phyloP scores from a whole-genome alignment of 176 grass and related monocot genomes.

The Phoenix roebelenii region DNA sequence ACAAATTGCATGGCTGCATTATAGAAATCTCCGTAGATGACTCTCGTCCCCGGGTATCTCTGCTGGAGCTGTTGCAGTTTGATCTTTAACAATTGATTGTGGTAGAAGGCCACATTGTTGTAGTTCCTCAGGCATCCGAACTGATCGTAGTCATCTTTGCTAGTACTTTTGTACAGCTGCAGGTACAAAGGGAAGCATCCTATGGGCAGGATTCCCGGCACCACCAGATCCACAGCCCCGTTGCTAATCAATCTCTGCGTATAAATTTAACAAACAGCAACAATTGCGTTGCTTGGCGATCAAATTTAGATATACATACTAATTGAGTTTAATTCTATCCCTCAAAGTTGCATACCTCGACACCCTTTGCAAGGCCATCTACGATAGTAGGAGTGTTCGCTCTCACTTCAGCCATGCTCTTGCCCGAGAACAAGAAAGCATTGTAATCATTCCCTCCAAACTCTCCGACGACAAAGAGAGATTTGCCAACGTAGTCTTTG shows the following conservation, averaged over 20 bases:
- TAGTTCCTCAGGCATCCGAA: constrained; percentile 71
- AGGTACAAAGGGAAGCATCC: constrained; percentile 68
- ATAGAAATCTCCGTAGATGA: constrained; percentile 86
- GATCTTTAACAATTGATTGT: constrained; percentile 53
- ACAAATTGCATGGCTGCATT: constrained; percentile 44
- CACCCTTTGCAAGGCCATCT: constrained; percentile 25
- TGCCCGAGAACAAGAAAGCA: constrained; percentile 49
- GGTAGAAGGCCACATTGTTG: constrained; percentile 44
- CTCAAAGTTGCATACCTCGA: constrained; percentile 26
- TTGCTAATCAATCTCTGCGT: constrained; percentile 33
- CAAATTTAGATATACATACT: too few relatives aligned
- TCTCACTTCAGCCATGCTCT: constrained; percentile 44
- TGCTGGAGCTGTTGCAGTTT: constrained; percentile 39
- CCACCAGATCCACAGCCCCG: constrained; percentile 55
- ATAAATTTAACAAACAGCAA: too few relatives aligned
- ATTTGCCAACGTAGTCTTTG: constrained; percentile 35
- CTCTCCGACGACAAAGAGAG: constrained; percentile 79
- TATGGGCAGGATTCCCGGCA: constrained; percentile 59
- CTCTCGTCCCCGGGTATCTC: constrained; percentile 22
- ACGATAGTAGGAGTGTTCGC: constrained; percentile 45
- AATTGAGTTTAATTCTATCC: too few relatives aligned
- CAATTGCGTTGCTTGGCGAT: too few relatives aligned
- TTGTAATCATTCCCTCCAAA: constrained; percentile 92
- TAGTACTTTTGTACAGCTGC: constrained; percentile 40
- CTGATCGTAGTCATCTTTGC: constrained; percentile 28